A percentile compares a stretch with the other conserved stretches of the same genome.
These are phyloP conservation scores for Meyerozyma athensensis DNA, from an alignment of 1,139 yeast genomes.

Conservation along the genomic window DNA sequence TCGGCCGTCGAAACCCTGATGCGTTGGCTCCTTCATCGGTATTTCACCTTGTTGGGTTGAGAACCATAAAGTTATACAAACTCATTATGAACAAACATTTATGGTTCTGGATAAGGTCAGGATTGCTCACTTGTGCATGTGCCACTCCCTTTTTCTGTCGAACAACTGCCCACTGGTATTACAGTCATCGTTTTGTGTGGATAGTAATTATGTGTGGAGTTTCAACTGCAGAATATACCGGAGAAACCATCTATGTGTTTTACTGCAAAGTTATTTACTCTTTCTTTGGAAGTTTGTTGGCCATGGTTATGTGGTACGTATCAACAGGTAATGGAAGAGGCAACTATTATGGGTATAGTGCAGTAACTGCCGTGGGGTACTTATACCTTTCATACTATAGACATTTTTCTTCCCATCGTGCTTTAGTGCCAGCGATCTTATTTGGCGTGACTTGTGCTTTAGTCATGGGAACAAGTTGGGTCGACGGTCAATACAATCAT, in stretches of 20 bases:
- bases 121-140: slow-evolving; percentile 19
- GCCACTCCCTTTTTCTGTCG: slow-evolving; percentile 28
- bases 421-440: slow-evolving; percentile 28
- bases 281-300: slow-evolving; percentile 28
- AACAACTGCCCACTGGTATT: slow-evolving; percentile 31
- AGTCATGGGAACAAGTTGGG: slow-evolving; percentile 36
- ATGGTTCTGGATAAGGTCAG: slow-evolving; percentile 32
- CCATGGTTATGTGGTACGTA: slow-evolving; percentile 37
- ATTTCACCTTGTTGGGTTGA: slow-evolving; percentile 19
- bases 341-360: slow-evolving; percentile 29
- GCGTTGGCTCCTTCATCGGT: slow-evolving; percentile 22
- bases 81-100: slow-evolving; percentile 18
- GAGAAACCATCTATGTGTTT: slow-evolving; percentile 29
- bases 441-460: slow-evolving; percentile 26
- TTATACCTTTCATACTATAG: slow-evolving; percentile 24
- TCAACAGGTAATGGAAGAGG: slow-evolving; percentile 26
- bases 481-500: slow-evolving; percentile 18
- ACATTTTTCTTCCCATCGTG: slow-evolving; percentile 29
- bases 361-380: slow-evolving; percentile 26
- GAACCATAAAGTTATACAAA: slow-evolving; percentile 14
- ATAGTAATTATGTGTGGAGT: slow-evolving; percentile 32
- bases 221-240: slow-evolving; percentile 30
- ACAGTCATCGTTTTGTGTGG: slow-evolving; percentile 27
- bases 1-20: slow-evolving; percentile 26
- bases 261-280: slow-evolving; percentile 24